These are phyloP conservation scores for Aspergillus sp. DNA, from an alignment of 2,329 filamentous ascomycete species.

Conservation along the genomic window DNA sequence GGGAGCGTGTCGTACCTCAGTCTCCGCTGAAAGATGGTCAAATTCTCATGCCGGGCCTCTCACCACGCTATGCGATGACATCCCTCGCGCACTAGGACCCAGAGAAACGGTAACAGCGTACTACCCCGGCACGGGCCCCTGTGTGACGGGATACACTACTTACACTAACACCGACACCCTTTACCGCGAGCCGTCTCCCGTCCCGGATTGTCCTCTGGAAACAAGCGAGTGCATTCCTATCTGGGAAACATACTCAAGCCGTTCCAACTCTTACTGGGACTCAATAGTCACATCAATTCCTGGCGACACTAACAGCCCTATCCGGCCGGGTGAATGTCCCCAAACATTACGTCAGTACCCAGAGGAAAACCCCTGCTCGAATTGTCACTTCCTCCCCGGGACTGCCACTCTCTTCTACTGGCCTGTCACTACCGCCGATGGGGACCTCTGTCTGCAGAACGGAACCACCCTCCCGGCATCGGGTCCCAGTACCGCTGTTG, in stretches of 20 bases:
- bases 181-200: constrained; percentile 13
- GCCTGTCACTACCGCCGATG: constrained; percentile 21
- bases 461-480: constrained; percentile 20
- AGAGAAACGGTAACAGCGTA: constrained; percentile 17
- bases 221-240: constrained; percentile 22
- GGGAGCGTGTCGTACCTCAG: constrained; percentile 19
- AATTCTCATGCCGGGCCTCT: constrained; percentile 21
- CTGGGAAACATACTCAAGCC: constrained; percentile 21
- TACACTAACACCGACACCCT: constrained; percentile 8
- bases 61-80: constrained; percentile 23
- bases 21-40: constrained; percentile 11
- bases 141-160: constrained; percentile 7
- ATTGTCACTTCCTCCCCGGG: constrained; percentile 22
- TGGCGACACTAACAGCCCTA: constrained; percentile 23
- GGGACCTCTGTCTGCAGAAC: constrained; percentile 22
- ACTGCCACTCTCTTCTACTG: constrained; percentile 27
- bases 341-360: constrained; percentile 15
- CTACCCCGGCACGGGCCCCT: constrained; percentile 21
- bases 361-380: constrained; percentile 18
- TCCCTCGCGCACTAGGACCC: constrained; percentile 21
- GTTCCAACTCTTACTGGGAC: constrained; percentile 7
- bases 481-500: constrained; percentile 21
- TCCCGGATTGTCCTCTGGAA: constrained; percentile 17
- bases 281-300: constrained; percentile 7
- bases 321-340: constrained; percentile 16